Conservation (phyloP, 1,284 basidiomycete genomes). For the Pisolithus thermaeus region DNA sequence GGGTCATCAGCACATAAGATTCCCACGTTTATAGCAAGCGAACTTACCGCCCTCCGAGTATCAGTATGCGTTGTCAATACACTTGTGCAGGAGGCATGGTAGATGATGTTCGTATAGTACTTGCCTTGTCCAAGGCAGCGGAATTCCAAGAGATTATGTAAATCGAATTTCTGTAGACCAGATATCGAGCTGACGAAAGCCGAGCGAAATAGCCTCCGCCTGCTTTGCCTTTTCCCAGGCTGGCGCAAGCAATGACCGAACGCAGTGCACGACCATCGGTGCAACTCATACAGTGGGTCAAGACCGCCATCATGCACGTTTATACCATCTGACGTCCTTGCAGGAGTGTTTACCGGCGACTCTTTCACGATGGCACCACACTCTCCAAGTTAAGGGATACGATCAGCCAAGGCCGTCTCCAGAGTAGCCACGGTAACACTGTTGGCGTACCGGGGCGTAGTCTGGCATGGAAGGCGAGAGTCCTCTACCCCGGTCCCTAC, state of each 20-base stretch:
- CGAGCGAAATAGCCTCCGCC: neutral
- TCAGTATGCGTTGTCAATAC: too few species aligned
- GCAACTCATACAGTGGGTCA: slow-evolving; percentile 20
- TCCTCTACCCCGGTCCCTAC: slow-evolving; percentile 6
- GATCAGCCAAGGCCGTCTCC: slow-evolving; percentile 53
- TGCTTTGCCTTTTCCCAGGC: neutral
- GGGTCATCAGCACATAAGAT: too few species aligned
- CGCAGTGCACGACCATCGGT: slow-evolving; percentile 19
- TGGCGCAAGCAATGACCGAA: slow-evolving; percentile 18
- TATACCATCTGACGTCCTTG: slow-evolving; percentile 6
- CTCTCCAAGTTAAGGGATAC: slow-evolving; percentile 62
- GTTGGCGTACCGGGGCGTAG: slow-evolving; percentile 60
- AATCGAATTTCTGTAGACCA: too few species aligned
- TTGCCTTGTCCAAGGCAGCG: too few species aligned
- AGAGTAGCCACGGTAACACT: slow-evolving; percentile 28
- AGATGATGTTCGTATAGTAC: too few species aligned
- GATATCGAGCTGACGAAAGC: neutral
- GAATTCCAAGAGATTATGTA: too few species aligned
- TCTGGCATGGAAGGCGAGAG: slow-evolving; percentile 70
- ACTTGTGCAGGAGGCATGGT: too few species aligned
- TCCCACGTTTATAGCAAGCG: too few species aligned
- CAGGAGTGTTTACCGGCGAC: slow-evolving; percentile 54
- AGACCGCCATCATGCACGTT: neutral
- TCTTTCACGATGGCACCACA: slow-evolving; percentile 52
- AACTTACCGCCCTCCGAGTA: too few species aligned